Evolutionary conservation across 352 stramenopile species (phyloP).

Genomic region (Phytopythium chamaehyphon): DNA sequence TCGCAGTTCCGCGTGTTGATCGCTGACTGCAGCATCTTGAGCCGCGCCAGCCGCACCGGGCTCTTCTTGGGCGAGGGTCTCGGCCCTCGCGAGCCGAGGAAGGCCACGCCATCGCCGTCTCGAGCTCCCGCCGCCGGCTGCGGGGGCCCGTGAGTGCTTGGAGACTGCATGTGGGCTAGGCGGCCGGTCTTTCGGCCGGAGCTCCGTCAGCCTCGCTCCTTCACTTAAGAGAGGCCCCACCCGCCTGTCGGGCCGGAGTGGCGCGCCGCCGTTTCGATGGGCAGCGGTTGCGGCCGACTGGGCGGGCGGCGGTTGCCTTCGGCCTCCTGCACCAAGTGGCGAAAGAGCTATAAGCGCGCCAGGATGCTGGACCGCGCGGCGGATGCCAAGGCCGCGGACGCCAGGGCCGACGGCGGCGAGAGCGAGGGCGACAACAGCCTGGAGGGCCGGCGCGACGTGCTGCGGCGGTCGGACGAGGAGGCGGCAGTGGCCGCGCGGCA

Average conservation of each 20-base stretch:
- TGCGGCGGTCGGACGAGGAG: conserved; percentile 52
- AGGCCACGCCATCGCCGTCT: not conserved
- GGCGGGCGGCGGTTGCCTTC: no score
- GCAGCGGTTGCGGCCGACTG: no score
- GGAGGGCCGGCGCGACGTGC: conserved; percentile 44
- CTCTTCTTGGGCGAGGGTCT: conserved; percentile 59
- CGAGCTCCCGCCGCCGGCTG: not conserved
- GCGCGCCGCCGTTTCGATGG: no score
- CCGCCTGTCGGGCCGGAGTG: no score
- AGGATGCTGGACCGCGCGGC: conserved; percentile 46
- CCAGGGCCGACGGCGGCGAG: conserved; percentile 2
- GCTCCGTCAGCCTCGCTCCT: no score
- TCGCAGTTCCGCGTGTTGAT: conserved; percentile 81
- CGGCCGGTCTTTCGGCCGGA: no score
- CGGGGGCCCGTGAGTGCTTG: not conserved
- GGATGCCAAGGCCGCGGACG: conserved; percentile 38
- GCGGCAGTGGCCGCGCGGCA: conserved; percentile 50
- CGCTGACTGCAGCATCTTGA: conserved; percentile 82
- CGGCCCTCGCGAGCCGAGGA: conserved; percentile 3
- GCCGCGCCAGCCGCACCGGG: conserved; percentile 63
- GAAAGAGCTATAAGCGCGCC: no score
- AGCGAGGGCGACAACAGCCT: conserved; percentile 25
- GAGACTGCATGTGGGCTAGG: conserved; percentile 5
- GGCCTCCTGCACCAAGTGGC: no score
- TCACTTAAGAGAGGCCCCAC: no score